phyloP scores from a whole-genome alignment of 495 filamentous ascomycete species.

The Talaromyces liani region DNA sequence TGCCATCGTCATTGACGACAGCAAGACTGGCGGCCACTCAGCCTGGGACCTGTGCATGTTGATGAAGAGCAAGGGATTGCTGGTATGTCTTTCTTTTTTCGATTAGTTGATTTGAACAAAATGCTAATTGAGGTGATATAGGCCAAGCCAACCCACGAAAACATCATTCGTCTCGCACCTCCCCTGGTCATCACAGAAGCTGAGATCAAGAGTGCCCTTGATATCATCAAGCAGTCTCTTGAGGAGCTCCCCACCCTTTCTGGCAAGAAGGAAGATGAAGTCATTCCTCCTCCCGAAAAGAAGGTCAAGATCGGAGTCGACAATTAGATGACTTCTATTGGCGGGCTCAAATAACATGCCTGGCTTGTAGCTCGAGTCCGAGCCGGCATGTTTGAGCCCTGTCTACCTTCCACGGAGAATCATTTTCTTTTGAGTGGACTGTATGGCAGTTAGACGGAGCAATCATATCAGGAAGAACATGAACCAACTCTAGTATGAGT shows the following conservation, averaged over 20 bases:
- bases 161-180: constrained; percentile 68
- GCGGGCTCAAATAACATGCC: constrained; percentile 9
- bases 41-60: constrained; percentile 96
- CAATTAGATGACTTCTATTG: constrained; percentile 25
- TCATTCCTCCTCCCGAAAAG: constrained; percentile 44
- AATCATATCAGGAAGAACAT: not conserved
- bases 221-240: constrained; percentile 43
- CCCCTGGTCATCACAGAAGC: constrained; percentile 51
- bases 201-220: constrained; percentile 40
- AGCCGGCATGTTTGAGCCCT: constrained; percentile 8
- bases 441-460: constrained; percentile 4
- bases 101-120: no score
- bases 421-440: constrained; percentile 4
- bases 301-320: constrained; percentile 43
- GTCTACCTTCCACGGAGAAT: constrained; percentile 15
- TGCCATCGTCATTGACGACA: constrained; percentile 94
- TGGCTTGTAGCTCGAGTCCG: constrained; percentile 10
- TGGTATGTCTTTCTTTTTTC: no score
- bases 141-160: constrained; percentile 98
- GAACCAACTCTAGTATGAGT: not conserved
- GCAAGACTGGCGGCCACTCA: constrained; percentile 69
- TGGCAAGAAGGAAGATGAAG: constrained; percentile 35
- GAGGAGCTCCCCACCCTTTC: constrained; percentile 43
- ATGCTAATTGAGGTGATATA: constrained; percentile 22
- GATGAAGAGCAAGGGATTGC: constrained; percentile 88